Conservation (phyloP, 1,139 yeast genomes). For the Geotrichum carabidarum region DNA sequence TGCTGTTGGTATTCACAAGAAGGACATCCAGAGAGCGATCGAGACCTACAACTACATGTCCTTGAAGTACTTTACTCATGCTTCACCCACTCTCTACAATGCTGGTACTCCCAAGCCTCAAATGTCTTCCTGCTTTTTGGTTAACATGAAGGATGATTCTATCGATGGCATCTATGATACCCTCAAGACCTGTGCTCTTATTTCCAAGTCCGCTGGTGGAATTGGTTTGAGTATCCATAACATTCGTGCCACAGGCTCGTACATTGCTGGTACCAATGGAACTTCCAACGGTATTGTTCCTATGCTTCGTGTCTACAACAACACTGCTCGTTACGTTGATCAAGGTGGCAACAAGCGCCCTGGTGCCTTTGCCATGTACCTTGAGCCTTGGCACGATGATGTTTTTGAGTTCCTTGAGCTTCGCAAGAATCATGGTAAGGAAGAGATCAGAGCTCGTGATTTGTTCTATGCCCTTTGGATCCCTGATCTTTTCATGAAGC, state of each 20-base stretch:
- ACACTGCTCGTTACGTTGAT: conserved; percentile 87
- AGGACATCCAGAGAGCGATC: conserved; percentile 60
- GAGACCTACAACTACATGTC: conserved; percentile 87
- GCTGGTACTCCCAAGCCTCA: conserved; percentile 87
- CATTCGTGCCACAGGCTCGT: conserved; percentile 79
- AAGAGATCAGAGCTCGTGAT: conserved; percentile 85
- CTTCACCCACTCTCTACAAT: conserved; percentile 83
- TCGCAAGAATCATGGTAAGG: conserved; percentile 87
- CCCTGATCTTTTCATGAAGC: conserved; percentile 83
- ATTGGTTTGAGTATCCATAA: conserved; percentile 81
- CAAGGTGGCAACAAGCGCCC: conserved; percentile 95
- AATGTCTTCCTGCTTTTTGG: conserved; percentile 83
- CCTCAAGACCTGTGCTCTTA: conserved; percentile 77
- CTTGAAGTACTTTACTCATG: conserved; percentile 76
- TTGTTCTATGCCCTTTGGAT: conserved; percentile 89
- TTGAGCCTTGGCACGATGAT: conserved; percentile 92
- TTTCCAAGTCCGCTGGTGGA: conserved; percentile 89
- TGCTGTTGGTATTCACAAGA: conserved; percentile 80
- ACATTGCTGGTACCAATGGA: conserved; percentile 86
- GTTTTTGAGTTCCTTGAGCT: conserved; percentile 77
- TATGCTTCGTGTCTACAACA: conserved; percentile 84
- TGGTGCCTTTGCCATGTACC: conserved; percentile 83
- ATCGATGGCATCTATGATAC: conserved; percentile 88
- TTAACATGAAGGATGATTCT: conserved; percentile 85
- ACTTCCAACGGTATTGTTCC: conserved; percentile 85